Evolutionary conservation across 2,329 filamentous ascomycete species (phyloP).

Genomic region (Penicillium sclerotigenum): DNA sequence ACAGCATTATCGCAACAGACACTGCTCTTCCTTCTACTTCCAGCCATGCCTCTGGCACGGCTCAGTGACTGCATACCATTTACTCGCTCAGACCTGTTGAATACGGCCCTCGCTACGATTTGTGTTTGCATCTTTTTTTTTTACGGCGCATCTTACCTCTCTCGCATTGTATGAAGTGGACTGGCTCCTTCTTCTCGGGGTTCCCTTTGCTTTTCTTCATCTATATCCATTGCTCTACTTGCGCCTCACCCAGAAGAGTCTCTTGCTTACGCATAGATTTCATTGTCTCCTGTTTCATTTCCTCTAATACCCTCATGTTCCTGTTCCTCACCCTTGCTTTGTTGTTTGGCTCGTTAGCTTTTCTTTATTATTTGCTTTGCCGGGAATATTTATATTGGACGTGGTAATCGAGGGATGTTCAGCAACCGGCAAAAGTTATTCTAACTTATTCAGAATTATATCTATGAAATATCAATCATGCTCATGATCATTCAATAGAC

Average conservation of each 20-base stretch:
- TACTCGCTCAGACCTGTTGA: not conserved
- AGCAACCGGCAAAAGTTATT: not conserved
- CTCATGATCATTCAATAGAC: not conserved
- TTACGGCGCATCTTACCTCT: slow-evolving; percentile 8
- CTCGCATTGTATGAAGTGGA: slow-evolving; percentile 13
- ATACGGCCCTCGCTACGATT: slow-evolving; percentile 1
- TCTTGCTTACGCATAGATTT: slow-evolving; percentile 4
- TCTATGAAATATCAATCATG: not conserved
- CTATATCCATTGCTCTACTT: slow-evolving; percentile 1
- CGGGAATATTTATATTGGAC: not conserved
- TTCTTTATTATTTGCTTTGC: not conserved
- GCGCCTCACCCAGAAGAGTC: not conserved
- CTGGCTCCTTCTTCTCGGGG: slow-evolving; percentile 15
- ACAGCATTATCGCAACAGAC: slow-evolving; percentile 20
- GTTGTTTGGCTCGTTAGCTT: not conserved
- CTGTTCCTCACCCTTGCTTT: not conserved
- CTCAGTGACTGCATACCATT: slow-evolving; percentile 19
- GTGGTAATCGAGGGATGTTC: not conserved
- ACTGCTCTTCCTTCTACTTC: slow-evolving; percentile 22
- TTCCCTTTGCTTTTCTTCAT: not conserved
- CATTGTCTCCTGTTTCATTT: not conserved
- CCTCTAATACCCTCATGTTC: slow-evolving; percentile 6
- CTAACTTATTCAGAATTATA: not conserved
- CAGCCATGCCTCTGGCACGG: slow-evolving; percentile 26
- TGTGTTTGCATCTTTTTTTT: slow-evolving; percentile 14